Evolutionary conservation across 2,329 filamentous ascomycete species (phyloP), one percentile per base, ranked within the genome.

Genomic region (Phialocephala sp.): DNA sequence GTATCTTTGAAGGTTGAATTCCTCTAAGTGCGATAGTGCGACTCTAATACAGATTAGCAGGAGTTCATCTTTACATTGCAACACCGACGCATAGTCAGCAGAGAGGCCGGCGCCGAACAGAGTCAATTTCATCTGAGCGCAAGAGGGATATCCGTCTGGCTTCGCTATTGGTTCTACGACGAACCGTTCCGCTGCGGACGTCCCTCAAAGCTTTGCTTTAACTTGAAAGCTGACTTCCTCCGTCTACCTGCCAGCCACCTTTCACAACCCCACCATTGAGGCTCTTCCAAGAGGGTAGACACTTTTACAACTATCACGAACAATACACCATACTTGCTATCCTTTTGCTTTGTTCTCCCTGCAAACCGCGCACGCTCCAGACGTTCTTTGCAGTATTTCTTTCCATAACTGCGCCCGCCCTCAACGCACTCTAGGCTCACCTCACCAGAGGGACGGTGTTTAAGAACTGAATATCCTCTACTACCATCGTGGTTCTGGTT

Each of bases 181-280:
- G 27, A 54, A 35, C 27, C 32, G 24, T 32, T 27, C 14, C 50
- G 4, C 50, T 54, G 24, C 50, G 24, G 27, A 35, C 22, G 24
- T 54, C 50, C 50, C 50, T 32, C 50, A 54, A 35, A 54, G 50
- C 50, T 54, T 54, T 54, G 22, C 14, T 54, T 54, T 54, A 15
- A 14, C 20, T 54, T 54, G 22, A 54, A 54, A 54, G 50, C 50
- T 32, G 14, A 11, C 22, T 24, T 35, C 45, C 45, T 54, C 50
- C 24, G 32, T 22, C 50, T 22, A 50, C 22, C 22, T 54, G 15
- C 50, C 24, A 54, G 50, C 50, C 50, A 54, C 50, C 50, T 35
- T 18, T 54, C 50, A 27, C 8, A 14, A 32, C 50, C 50, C 50
- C 50, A 18, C 50, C 50, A 54, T 54, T 54, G 24, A 54, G 24